Evolutionary conservation across 331 rosid genomes (phyloP), one percentile per base, ranked within the genome.

Genomic region (Stylosanthes scabra): DNA sequence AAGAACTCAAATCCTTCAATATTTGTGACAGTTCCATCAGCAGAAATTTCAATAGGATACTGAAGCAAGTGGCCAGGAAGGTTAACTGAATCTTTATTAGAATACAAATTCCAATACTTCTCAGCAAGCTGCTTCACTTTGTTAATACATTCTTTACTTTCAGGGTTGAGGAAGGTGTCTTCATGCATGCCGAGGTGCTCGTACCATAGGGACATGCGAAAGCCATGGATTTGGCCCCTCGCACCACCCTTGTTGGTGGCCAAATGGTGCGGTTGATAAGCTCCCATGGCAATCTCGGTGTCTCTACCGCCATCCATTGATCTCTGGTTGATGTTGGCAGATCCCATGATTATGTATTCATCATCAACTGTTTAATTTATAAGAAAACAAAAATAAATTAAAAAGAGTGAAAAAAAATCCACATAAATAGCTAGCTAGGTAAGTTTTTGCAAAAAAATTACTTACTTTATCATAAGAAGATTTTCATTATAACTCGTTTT

Each of bases 261-360:
- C 49, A 92, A 64, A 78, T 90, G 97, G 72, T 74, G 15, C 2
- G 97, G 97, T 60, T 92, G 97, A 78, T 82, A 90, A 13, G 81
- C 97, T 27, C 97, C 97, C 96, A 92, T 92, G 1, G 97, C 97
- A n/a, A 92, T 66, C 84, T 92, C 97, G 16, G 97, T 78, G 81
- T 92, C 97, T 76, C 91, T 86, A 1, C 91, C 88, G 11, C 97
- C 97, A 55, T 88, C 94, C 97, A 92, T 92, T 67, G 97, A 92
- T 76, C 97, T 85, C 77, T 92, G 96, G 83, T 92, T 92, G 72
- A 92, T 92, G 89, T 92, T 92, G 20, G 97, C 97, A 34, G 97
- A 92, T 72, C 97, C 97, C 57, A 92, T 28, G n/a, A 92, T 92
- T 61, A 90, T 92, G 87, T 92, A 92, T 71, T 92, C 97, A 59